Base-by-base conservation (phyloP, 106 monocot species). In the Allium cepa region DNA sequence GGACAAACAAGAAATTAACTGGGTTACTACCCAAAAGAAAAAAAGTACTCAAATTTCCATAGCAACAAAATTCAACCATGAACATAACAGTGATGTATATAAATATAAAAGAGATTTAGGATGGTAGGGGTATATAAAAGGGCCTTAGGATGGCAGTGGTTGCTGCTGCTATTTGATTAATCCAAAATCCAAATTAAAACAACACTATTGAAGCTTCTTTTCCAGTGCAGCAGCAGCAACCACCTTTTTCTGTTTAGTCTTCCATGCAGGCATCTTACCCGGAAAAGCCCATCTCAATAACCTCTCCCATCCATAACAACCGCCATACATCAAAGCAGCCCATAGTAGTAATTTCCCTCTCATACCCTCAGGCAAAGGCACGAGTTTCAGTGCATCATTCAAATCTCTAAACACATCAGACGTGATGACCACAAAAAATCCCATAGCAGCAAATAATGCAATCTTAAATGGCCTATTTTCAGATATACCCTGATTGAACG, bases 251-350 rank as follows among this genome's bases (percentile, higher is more conserved):
- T 99, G 90, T 63, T 71, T 69, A 70, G 70, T 90, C 76, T 73
- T 85, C 97, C 97, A 93, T 9, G 72, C 75, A 17, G 99, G 92
- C 69, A 93, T 83, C 56, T 75, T 76, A 0, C 93, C 99, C 0
- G 99, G 99, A 60, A 99, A 99, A 0, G 73, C 81, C 85, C 86
- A 87, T 49, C 99, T 78, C 73, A 99, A 64, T 8, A 93, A 11
- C 46, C 87, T 82, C 79, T 99, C 97, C 97, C 97, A 99, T 1
- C 82, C 81, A 72, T 85, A 99, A 68, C 99, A 99, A 7, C 99
- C 90, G 3, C 27, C 46, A 68, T 85, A 99, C 93, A 99, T 93
- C 9, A 90, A 72, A 3, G 65, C 74, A 52, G 99, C 99, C 89
- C 90, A 85, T 1, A 87, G 57, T 73, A 99, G 11, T 77, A 99